These are phyloP conservation scores for Claviceps africana DNA, from an alignment of 2,329 filamentous ascomycete genomes.

Conservation along the genomic window DNA sequence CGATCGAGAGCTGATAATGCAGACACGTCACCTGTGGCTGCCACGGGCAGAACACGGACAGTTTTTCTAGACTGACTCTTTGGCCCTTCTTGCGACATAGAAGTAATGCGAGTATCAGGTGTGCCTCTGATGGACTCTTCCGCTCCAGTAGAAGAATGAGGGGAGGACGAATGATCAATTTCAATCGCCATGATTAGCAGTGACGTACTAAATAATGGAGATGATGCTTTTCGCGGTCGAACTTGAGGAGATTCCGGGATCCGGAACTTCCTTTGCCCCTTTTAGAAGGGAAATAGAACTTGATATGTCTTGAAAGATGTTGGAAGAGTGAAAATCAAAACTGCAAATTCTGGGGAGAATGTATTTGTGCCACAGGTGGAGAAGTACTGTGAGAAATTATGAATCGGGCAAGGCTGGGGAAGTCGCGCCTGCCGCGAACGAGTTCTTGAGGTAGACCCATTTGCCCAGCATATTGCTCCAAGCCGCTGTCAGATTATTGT, in stretches of 20 bases:
- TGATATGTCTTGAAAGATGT: background rate
- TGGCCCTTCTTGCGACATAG: slow-evolving; percentile 48
- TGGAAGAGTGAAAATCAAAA: background rate
- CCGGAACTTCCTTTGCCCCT: background rate
- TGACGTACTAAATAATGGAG: background rate
- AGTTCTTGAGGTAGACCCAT: background rate
- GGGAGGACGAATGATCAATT: slow-evolving; percentile 31
- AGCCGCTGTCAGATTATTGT: background rate
- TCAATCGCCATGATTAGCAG: slow-evolving; percentile 10
- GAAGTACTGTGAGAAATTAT: background rate
- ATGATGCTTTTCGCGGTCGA: background rate
- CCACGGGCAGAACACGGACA: slow-evolving; percentile 19
- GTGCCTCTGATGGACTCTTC: slow-evolving; percentile 47
- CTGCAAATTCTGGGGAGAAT: background rate
- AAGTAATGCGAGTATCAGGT: slow-evolving; percentile 48
- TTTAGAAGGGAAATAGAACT: background rate
- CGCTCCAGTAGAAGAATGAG: slow-evolving; percentile 35
- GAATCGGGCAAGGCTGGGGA: slow-evolving; percentile 3
- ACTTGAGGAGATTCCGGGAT: background rate
- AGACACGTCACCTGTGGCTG: slow-evolving; percentile 4
- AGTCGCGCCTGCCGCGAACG: slow-evolving; percentile 4
- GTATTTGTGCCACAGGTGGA: background rate
- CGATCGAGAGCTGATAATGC: slow-evolving; percentile 13
- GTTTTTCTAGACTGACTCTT: slow-evolving; percentile 22
- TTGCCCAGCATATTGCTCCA: background rate